Percentiles rank a stretch among this genome's conserved stretches.
phyloP scores from a whole-genome alignment of 495 filamentous ascomycete species.

The Aspergillus indologenus region DNA sequence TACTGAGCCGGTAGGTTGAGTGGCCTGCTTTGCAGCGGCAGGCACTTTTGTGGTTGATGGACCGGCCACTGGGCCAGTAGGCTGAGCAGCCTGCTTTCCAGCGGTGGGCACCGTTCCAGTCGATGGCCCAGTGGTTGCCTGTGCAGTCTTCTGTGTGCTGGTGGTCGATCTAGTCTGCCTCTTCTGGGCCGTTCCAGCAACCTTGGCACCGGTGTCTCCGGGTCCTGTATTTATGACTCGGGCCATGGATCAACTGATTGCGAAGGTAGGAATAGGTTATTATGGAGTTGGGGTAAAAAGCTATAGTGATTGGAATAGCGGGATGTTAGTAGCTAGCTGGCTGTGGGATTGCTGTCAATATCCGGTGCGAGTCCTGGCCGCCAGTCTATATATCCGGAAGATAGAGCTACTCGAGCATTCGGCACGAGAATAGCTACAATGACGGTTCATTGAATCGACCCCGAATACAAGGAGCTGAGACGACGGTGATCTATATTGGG shows the following conservation, averaged over 20 bases:
- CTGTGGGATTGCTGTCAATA: neutral
- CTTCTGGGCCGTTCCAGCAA: neutral
- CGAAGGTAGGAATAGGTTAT: no score
- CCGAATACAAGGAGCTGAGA: neutral
- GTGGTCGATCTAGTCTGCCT: neutral
- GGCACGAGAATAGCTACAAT: neutral
- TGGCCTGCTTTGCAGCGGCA: neutral
- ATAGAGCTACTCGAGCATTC: neutral
- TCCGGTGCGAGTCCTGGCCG: neutral
- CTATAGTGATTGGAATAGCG: no score
- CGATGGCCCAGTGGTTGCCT: no score
- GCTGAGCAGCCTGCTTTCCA: no score
- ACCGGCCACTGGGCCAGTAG: no score
- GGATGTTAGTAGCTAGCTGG: neutral
- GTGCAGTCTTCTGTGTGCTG: no score
- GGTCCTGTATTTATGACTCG: neutral
- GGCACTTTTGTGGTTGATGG: no score
- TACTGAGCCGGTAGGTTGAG: no score
- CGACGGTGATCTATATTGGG: neutral
- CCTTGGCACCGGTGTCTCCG: neutral
- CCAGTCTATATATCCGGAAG: neutral
- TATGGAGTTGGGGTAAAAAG: no score
- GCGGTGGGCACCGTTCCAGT: no score
- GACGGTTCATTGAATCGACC: neutral
- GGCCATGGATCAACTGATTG: neutral